Base-by-base conservation (phyloP, 106 monocot species). In the Xerophyta viscosa region DNA sequence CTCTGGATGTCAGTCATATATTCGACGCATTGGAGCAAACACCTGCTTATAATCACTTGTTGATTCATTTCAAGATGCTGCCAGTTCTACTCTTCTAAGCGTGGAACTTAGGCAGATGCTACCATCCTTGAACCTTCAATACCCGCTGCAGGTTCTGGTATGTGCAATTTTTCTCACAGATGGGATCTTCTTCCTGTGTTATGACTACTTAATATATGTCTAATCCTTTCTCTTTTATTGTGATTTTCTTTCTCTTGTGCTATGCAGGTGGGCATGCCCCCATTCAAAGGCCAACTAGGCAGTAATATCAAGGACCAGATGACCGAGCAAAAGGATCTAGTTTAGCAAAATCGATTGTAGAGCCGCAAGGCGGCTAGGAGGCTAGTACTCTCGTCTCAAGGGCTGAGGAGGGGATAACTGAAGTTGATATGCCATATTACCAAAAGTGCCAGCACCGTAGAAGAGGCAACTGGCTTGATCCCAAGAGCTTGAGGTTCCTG, bases 331-430 rank as follows among this genome's bases (percentile, higher is more conserved):
- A 67, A 28, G 58, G 37, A 1, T 18, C 63, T 31, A 49, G 39
- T 47, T 11, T 47, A 17, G 27, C 74, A 6, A 88, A 79, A 75
- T 50, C 66, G 30, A 66, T 2, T 50, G 29, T 36, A 63, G 93
- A 78, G 58, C n/a, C 88, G 88, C 31, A 85, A 63, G 54, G 56
- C 46, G 20, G 74, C 25, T 25, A 77, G 92, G 46, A 84, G 68
- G 60, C 56, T 96, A 41, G 67, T 85, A 12, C 88, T 88, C 94
- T 24, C 65, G 71, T 43, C 68, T 94, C 55, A 88, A 76, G 27
- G 27, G 24, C 73, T 44, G 85, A 62, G 53, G 78, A 81, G 68
- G 60, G 64, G 31, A 48, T 61, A 10, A 39, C 30, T 29, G 81
- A 85, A 25, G 33, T 29, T 31, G 94, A 88, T 28, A 46, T 67